phyloP scores from a whole-genome alignment of 805 yeast species.

The Nadsonia fulvescens region DNA sequence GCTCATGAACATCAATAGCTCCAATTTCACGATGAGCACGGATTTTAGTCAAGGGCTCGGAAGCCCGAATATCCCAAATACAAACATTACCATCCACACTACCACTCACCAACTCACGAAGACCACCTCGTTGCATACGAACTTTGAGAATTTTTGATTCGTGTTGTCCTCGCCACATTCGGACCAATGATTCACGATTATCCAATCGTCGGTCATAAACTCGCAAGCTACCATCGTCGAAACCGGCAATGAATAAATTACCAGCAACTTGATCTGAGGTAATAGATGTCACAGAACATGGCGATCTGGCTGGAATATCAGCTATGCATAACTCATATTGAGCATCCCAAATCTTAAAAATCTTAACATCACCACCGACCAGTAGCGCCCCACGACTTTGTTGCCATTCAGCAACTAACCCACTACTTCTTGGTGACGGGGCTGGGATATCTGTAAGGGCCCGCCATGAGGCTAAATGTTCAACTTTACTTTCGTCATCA shows the following conservation, averaged over 20 bases:
- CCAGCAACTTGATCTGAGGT: constrained; percentile 96
- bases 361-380: constrained; percentile 88
- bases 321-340: constrained; percentile 73
- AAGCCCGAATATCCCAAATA: constrained; percentile 75
- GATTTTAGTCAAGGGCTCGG: constrained; percentile 53
- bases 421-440: constrained; percentile 2
- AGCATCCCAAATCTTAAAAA: constrained; percentile 91
- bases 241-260: constrained; percentile 75
- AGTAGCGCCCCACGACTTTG: constrained; percentile 81
- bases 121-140: constrained; percentile 94
- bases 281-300: constrained; percentile 71
- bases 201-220: constrained; percentile 83
- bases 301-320: constrained; percentile 82
- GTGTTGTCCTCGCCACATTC: constrained; percentile 43
- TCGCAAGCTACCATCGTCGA: constrained; percentile 74
- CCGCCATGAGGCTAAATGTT: constrained; percentile 76
- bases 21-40: constrained; percentile 40
- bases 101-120: constrained; percentile 75
- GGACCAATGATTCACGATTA: constrained; percentile 69
- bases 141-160: constrained; percentile 51
- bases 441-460: constrained; percentile 51
- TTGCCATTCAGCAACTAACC: constrained; percentile 81
- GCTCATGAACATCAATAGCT: constrained; percentile 76
- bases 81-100: constrained; percentile 60
- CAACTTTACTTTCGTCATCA: constrained; percentile 34